Percentiles rank a stretch among this genome's conserved stretches.
These are phyloP conservation scores for Fusarium xylarioides DNA, from an alignment of 2,329 filamentous ascomycete genomes.

Conservation along the genomic window DNA sequence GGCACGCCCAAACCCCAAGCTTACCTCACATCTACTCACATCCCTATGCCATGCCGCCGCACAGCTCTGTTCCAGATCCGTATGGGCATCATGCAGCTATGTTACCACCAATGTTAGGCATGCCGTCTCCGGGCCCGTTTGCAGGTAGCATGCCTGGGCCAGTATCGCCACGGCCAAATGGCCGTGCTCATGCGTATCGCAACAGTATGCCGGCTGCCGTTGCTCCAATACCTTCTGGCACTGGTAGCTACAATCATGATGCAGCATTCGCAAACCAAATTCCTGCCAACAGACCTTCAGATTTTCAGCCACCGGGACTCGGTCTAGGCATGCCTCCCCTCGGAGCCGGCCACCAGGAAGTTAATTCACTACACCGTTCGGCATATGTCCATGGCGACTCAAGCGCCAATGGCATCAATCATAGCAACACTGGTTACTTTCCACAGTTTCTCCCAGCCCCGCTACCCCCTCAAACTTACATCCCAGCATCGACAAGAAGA, in stretches of 20 bases:
- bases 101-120: constrained; percentile 36
- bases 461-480: constrained; percentile 27
- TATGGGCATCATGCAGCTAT: constrained; percentile 34
- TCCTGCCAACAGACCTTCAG: constrained; percentile 23
- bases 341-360: constrained; percentile 29
- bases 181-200: constrained; percentile 21
- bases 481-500: constrained; percentile 25
- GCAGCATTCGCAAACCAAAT: constrained; percentile 37
- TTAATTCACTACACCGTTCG: constrained; percentile 35
- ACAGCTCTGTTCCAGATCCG: constrained; percentile 29
- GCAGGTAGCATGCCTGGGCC: constrained; percentile 24
- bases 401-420: constrained; percentile 27
- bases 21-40: constrained; percentile 34
- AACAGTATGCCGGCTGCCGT: constrained; percentile 17
- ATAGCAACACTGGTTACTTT: constrained; percentile 27
- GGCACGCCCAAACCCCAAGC: constrained; percentile 30
- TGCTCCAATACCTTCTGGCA: constrained; percentile 1
- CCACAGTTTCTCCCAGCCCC: constrained; percentile 24
- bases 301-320: constrained; percentile 29
- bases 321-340: constrained; percentile 24
- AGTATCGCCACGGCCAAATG: constrained; percentile 22
- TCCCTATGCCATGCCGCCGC: constrained; percentile 27
- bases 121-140: constrained; percentile 23
- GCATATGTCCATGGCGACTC: constrained; percentile 30
- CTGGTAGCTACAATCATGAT: constrained; percentile 22